phyloP scores from a whole-genome alignment of 768 basidiomycete species.

The Sporobolomyces roseus region DNA sequence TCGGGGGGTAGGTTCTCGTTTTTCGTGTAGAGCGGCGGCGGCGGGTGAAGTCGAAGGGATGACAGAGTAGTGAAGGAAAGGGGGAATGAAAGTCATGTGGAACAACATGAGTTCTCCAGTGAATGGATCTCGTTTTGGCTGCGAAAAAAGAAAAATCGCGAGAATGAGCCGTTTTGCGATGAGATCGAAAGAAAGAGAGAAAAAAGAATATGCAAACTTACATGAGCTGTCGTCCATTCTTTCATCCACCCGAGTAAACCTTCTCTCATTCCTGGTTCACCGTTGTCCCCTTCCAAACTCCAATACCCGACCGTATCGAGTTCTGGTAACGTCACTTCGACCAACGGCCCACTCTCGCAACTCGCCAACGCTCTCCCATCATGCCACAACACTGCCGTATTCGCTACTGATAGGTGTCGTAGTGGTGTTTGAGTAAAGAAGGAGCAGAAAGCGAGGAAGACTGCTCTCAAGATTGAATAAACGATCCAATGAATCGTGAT shows the following conservation, averaged over 20 bases:
- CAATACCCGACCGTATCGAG: constrained; percentile 50
- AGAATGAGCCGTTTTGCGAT: neutral
- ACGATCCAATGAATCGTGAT: constrained; percentile 48
- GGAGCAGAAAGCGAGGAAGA: constrained; percentile 45
- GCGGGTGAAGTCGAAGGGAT: constrained; percentile 27
- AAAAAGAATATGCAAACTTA: neutral
- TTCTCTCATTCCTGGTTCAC: constrained; percentile 33
- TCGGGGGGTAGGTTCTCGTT: constrained; percentile 12
- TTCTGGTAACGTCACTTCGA: constrained; percentile 49
- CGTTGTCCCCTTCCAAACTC: constrained; percentile 38
- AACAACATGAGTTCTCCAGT: constrained; percentile 45
- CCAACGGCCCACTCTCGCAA: constrained; percentile 51
- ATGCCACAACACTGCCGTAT: constrained; percentile 49
- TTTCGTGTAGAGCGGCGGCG: constrained; percentile 24
- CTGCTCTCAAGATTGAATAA: constrained; percentile 43
- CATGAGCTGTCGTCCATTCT: constrained; percentile 42
- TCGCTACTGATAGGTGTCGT: constrained; percentile 47
- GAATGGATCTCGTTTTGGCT: constrained; percentile 43
- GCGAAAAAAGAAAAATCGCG: neutral
- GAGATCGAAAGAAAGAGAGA: neutral
- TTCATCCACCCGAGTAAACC: constrained; percentile 40
- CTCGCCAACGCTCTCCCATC: constrained; percentile 49
- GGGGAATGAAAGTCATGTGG: constrained; percentile 42
- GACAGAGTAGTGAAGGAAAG: constrained; percentile 45
- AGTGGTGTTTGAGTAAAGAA: constrained; percentile 33